These are phyloP conservation scores for Rhodosporidiobolus sp. DNA, from an alignment of 768 basidiomycete species.

Conservation along the genomic window DNA sequence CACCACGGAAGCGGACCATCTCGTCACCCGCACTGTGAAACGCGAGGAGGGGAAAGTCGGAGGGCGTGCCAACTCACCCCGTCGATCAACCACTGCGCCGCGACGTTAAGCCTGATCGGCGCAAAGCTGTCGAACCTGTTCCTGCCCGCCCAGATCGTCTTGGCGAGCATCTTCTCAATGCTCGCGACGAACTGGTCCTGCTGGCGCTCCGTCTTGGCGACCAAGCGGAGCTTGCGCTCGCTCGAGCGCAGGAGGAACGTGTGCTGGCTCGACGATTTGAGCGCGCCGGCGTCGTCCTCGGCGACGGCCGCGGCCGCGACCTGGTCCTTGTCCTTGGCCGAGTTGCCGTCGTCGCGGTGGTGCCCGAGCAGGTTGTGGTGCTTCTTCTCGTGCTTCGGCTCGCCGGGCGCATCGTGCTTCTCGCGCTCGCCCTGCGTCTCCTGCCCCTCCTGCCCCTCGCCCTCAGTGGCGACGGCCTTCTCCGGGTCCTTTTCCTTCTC, in stretches of 20 bases:
- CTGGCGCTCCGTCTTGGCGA: conserved; percentile 88
- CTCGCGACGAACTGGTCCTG: conserved; percentile 97
- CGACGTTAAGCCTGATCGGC: conserved; percentile 84
- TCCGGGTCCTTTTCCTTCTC: conserved; percentile 49
- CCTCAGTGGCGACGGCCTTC: conserved; percentile 39
- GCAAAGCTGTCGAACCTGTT: conserved; percentile 95
- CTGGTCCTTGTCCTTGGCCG: conserved; percentile 20
- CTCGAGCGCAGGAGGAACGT: conserved; percentile 91
- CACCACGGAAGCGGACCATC: no score
- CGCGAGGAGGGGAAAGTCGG: no score
- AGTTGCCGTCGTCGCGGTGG: conserved; percentile 45
- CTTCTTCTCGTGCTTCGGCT: no score
- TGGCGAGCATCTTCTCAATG: conserved; percentile 71
- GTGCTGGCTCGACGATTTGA: conserved; percentile 76
- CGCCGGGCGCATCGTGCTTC: no score
- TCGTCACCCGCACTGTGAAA: no score
- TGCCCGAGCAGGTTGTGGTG: neutral
- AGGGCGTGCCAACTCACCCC: no score
- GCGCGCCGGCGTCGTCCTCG: conserved; percentile 52
- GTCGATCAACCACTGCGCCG: conserved; percentile 97
- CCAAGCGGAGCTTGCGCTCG: conserved; percentile 80
- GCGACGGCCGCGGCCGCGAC: conserved; percentile 31
- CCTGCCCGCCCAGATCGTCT: conserved; percentile 69
- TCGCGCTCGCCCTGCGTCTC: conserved; percentile 6
- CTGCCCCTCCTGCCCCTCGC: no score